Base-by-base conservation (phyloP, 106 monocot species). In the Vanilla planifolia region DNA sequence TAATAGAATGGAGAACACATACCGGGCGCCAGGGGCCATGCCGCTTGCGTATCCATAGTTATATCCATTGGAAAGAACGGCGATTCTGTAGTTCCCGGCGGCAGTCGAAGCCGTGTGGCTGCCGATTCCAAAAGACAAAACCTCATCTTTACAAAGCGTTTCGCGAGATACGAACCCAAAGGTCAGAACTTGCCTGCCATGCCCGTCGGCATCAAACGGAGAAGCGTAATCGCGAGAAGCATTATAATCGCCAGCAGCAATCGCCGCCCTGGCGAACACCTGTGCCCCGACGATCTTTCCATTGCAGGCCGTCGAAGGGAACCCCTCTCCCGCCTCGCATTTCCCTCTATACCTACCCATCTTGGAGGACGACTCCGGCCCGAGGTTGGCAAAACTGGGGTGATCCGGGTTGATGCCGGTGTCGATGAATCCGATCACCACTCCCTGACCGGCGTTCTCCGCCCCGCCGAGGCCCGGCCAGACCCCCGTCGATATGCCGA, bases 371-470 rank as follows among this genome's bases (percentile, higher is more conserved):
- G 26, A 17, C 21, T 40, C 14, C 33, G 55, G 40, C 37, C 36
- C 19, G 40, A 27, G 33, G 53, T 67, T 78, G 41, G 68, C 24
- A 43, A 92, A 92, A 63, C 86, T 86, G 17, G 91, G 86, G 33
- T 92, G 86, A 10, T 66, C 60, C 0, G 82, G 79, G 48, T 92
- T 77, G 42, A 92, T 80, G 10, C 86, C 91, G 8, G 86, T 86
- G 75, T 92, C 91, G n/a, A 92, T 43, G 61, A 86, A 64, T 10
- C 91, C 91, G 34, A 92, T 80, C 30, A 92, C 82, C 16, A 92
- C 71, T 6, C 86, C 83, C 4, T 79, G 83, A 2, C 86, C 91
- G 8, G 91, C 43, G 0, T 41, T 44, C 50, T 79, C 73, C 6
- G 74, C 61, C 2, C 86, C 86, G 8, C 91, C 91, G 13, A 80